Evolutionary conservation across 75 land plant species (phyloP), one percentile per base, ranked within the genome.

Genomic region (Sequoiadendron giganteum): DNA sequence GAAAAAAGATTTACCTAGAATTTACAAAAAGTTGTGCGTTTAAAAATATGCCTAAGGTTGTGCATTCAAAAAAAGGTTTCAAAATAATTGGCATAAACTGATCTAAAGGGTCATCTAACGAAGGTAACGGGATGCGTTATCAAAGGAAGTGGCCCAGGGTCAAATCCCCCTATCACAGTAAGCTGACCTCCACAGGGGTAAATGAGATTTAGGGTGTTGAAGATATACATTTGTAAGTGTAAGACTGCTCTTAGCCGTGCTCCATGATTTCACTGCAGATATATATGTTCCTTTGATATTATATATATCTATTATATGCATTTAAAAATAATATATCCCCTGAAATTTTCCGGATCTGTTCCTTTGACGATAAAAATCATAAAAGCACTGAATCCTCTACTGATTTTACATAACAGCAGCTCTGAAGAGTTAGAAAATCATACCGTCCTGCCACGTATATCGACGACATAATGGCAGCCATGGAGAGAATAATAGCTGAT

Each of bases 401-500:
- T 15, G 40, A 85, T 40, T 86, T 32, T 9, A 30, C 36, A 14
- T 34, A 86, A 36, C 36, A 48, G 32, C 40, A 48, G 28, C 86
- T 40, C 43, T 16, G 47, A 38, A 45, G 85, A 83, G 47, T 82
- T 58, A 55, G 86, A 78, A 25, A 58, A 54, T 39, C 89, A 86
- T 34, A 93, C 95, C 95, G 84, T 58, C 95, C 95, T 25, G 92
- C 95, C 61, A 93, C 91, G 72, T 92, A 93, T 43, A 93, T 43
- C 14, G 93, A 85, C 25, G 95, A 92, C 93, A 92, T 90, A 70
- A 89, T 86, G 38, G 95, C 92, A 72, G 93, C 73, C 94, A 93
- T 94, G 45, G 91, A 85, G 75, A 94, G 88, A 89, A 93, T 89
- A 16, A 94, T 47, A 45, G 88, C 56, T 3, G 95, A 90, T n/a